Evolutionary conservation across 352 stramenopile genomes (phyloP).

Genomic region (Phytophthora pinifolia): DNA sequence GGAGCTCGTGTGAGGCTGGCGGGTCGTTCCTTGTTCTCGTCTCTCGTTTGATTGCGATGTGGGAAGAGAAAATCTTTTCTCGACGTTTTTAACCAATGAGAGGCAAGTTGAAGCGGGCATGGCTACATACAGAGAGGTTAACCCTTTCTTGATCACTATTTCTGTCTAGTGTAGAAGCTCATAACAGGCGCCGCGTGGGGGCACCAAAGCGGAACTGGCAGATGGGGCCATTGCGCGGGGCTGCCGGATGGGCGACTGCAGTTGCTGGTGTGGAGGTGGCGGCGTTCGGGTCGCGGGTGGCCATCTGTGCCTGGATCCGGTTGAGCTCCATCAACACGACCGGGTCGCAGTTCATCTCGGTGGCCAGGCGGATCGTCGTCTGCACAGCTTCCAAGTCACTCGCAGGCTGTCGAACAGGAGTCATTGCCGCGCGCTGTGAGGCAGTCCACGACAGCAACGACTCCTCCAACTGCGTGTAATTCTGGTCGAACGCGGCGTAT

Average conservation of each 20-base stretch:
- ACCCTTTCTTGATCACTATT: no score
- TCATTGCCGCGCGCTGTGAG: slow-evolving; percentile 28
- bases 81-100: no score
- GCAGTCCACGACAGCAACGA: slow-evolving; percentile 56
- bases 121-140: no score
- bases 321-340: slow-evolving; percentile 56
- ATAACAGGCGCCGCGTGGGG: slow-evolving; percentile 36
- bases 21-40: neutral
- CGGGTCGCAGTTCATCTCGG: slow-evolving; percentile 66
- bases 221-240: slow-evolving; percentile 35
- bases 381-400: slow-evolving; percentile 62
- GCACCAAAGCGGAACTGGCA: slow-evolving; percentile 61
- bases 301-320: slow-evolving; percentile 47
- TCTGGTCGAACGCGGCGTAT: slow-evolving; percentile 29
- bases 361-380: slow-evolving; percentile 59
- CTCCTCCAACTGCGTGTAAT: slow-evolving; percentile 31
- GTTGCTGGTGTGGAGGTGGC: slow-evolving; percentile 11
- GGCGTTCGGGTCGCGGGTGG: slow-evolving; percentile 24
- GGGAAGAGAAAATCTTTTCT: slow-evolving; percentile 23
- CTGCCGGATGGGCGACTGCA: neutral
- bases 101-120: no score
- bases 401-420: slow-evolving; percentile 22
- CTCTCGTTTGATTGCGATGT: slow-evolving; percentile 23
- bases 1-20: slow-evolving; percentile 1
- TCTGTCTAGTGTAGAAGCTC: neutral